Percentiles rank a stretch among this genome's conserved stretches.
Evolutionary conservation across 2,329 filamentous ascomycete genomes (phyloP).

Genomic region (Penicillium griseofulvum): DNA sequence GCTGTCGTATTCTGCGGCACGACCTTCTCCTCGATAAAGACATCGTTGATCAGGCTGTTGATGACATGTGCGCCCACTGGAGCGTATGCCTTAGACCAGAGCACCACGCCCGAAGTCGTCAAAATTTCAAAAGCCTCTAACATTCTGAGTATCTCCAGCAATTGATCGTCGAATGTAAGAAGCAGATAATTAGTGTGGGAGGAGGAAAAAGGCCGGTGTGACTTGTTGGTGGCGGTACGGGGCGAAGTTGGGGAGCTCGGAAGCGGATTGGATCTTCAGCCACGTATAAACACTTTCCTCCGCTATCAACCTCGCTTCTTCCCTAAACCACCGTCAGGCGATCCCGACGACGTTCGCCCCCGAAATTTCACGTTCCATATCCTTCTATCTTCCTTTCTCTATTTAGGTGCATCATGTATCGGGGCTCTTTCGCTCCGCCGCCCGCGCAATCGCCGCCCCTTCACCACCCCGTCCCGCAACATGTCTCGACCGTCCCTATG

Average conservation of each 20-base stretch:
- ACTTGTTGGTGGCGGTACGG: constrained; percentile 24
- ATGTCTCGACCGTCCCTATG: constrained; percentile 96
- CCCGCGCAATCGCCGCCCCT: constrained; percentile 80
- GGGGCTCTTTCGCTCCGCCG: constrained; percentile 73
- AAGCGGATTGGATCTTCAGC: constrained; percentile 30
- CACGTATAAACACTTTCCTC: constrained; percentile 33
- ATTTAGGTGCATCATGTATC: constrained; percentile 65
- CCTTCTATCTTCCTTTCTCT: constrained; percentile 9
- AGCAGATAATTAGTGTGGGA: constrained; percentile 11
- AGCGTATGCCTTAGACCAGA: constrained; percentile 89
- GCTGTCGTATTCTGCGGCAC: constrained; percentile 57
- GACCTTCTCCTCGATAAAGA: constrained; percentile 93
- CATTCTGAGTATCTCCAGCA: constrained; percentile 54
- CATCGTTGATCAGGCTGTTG: constrained; percentile 92
- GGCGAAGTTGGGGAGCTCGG: constrained; percentile 22
- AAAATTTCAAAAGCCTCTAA: constrained; percentile 95
- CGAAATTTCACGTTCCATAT: constrained; percentile 4
- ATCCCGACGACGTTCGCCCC: constrained; percentile 5
- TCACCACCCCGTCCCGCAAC: constrained; percentile 95
- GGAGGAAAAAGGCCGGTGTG: constrained; percentile 22
- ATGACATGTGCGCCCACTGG: constrained; percentile 77
- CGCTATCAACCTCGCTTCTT: constrained; percentile 11
- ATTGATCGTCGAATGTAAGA: neutral
- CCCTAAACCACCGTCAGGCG: constrained; percentile 6
- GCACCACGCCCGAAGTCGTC: constrained; percentile 90